Evolutionary conservation across 148 eudicot species (phyloP), one percentile per base, ranked within the genome.

Genomic region (Diospyros lotus): DNA sequence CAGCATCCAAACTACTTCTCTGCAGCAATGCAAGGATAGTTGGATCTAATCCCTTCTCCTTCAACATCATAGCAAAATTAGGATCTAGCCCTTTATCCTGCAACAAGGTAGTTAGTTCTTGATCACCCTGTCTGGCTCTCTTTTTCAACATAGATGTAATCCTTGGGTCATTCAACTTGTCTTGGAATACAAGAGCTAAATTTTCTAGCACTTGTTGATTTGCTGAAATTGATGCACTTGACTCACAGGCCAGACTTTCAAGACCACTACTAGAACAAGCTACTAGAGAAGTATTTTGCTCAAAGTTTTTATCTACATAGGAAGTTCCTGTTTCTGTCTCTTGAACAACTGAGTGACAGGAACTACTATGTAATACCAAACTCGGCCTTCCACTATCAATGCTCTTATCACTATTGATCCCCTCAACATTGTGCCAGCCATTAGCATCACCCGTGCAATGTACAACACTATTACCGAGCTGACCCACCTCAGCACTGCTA

Each of bases 1-100:
- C 99, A 70, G 99, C 99, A 91, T 95, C 99, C 84, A 95, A 87
- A 88, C 99, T 95, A 83, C 99, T 90, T 84, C 99, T 89, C 77
- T 95, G 99, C 75, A 95, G 88, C 81, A 95, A 82, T 18, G 97
- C 97, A 54, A 95, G 91, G 80, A 95, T 93, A 77, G 88, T 89
- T 73, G 99, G 99, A 80, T 95, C 99, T 83, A 92, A 82, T 46
- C 90, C 94, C 84, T 87, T 90, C 78, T 95, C 99, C 80, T 93
- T 91, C 86, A 95, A 83, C 99, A 95, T 95, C 91, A 95, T 85
- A 55, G 94, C 97, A 86, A 95, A 95, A 87, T 95, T 95, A 55
- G 99, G 99, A 85, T 95, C 99, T 69, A 95, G 80, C 10, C 99
- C 99, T 85, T 92, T 95, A 85, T 95, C 93, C 46, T 95, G 96